phyloP scores from a whole-genome alignment of 306 rosid species.

The Senna tora region DNA sequence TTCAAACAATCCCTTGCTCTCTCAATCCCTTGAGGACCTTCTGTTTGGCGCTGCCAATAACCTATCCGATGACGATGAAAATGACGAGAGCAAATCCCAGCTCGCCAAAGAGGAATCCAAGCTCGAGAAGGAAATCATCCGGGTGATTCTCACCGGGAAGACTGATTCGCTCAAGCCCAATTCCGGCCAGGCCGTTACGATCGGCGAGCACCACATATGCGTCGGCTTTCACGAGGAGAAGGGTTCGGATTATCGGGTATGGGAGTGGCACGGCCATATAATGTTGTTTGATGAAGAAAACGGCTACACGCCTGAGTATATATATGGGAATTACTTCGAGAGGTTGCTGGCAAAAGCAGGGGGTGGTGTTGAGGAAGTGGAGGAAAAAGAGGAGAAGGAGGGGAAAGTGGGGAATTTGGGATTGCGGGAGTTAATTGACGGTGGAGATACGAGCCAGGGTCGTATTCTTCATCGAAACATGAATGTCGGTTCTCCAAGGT shows the following conservation, averaged over 20 bases:
- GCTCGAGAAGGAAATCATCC: slow-evolving; percentile 74
- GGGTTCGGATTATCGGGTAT: slow-evolving; percentile 77
- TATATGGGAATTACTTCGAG: slow-evolving; percentile 92
- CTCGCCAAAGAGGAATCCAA: slow-evolving; percentile 39
- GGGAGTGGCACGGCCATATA: slow-evolving; percentile 99
- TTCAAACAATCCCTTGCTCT: slow-evolving; percentile 47
- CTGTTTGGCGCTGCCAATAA: slow-evolving; percentile 52
- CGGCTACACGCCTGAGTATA: slow-evolving; percentile 86
- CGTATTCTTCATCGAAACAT: slow-evolving; percentile 88
- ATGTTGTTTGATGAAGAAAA: slow-evolving; percentile 77
- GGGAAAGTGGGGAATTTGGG: slow-evolving; percentile 62
- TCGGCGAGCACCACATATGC: slow-evolving; percentile 80
- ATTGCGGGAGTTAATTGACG: slow-evolving; percentile 75
- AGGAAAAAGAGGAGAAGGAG: slow-evolving; percentile 29
- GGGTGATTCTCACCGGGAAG: slow-evolving; percentile 57
- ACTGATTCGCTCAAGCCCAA: slow-evolving; percentile 72
- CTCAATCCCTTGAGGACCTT: slow-evolving; percentile 81
- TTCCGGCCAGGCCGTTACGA: slow-evolving; percentile 81
- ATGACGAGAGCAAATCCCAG: slow-evolving; percentile 39
- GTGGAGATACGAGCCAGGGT: slow-evolving; percentile 53
- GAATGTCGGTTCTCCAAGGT: slow-evolving; percentile 76
- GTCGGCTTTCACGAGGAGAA: slow-evolving; percentile 60
- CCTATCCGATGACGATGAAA: slow-evolving; percentile 45
- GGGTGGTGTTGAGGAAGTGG: not conserved
- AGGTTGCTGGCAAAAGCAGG: slow-evolving; percentile 45